Conservation (phyloP, 345 rosid species). For the Brassica juncea region DNA sequence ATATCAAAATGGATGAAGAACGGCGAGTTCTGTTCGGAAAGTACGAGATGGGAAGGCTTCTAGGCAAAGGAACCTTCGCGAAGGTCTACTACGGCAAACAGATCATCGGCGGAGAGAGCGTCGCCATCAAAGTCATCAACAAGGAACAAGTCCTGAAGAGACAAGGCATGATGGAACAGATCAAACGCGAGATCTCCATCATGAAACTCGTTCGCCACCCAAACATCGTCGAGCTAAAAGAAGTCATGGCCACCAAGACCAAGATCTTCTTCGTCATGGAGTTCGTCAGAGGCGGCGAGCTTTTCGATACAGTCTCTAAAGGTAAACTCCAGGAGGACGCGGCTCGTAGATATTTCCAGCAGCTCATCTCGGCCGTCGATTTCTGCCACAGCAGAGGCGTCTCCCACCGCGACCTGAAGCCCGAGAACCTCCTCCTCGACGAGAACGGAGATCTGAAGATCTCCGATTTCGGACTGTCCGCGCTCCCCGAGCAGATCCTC, state of each 20-base stretch:
- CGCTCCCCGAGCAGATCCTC: constrained; percentile 68
- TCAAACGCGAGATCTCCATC: constrained; percentile 72
- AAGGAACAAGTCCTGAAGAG: constrained; percentile 51
- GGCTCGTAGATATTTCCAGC: constrained; percentile 70
- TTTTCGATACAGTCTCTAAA: constrained; percentile 56
- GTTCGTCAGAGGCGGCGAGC: constrained; percentile 75
- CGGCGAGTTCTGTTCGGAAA: constrained; percentile 53
- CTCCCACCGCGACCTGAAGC: constrained; percentile 82
- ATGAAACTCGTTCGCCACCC: constrained; percentile 82
- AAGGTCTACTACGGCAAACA: constrained; percentile 69
- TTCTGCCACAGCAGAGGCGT: constrained; percentile 86
- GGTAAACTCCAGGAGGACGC: constrained; percentile 63
- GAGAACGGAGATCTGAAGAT: constrained; percentile 70
- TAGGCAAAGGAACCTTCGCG: constrained; percentile 92
- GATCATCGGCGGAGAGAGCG: constrained; percentile 42
- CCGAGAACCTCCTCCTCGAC: constrained; percentile 75
- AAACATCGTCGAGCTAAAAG: constrained; percentile 62
- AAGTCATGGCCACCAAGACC: constrained; percentile 74
- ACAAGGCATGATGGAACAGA: constrained; percentile 70
- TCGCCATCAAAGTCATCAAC: constrained; percentile 69
- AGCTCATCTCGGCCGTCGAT: constrained; percentile 70
- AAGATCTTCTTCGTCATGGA: constrained; percentile 88
- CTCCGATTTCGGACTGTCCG: constrained; percentile 85
- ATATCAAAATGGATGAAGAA: constrained; percentile 58
- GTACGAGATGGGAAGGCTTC: constrained; percentile 67